phyloP scores from a whole-genome alignment of 2,329 filamentous ascomycete genomes.

The Penicillium glabrum region DNA sequence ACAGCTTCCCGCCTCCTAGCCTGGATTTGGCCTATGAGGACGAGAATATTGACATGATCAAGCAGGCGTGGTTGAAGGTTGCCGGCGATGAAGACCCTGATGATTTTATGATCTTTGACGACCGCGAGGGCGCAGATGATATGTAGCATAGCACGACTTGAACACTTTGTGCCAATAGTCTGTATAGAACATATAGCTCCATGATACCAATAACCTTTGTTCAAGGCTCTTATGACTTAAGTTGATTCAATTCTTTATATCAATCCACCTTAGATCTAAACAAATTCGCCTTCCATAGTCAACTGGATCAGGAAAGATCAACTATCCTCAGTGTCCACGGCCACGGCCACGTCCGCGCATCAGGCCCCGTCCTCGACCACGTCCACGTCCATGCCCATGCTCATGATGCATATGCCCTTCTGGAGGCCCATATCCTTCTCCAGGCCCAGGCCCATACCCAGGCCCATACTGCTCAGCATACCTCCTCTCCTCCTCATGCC shows the following conservation, averaged over 20 bases:
- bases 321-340: not conserved
- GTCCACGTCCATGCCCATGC: not conserved
- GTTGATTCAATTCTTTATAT: not conserved
- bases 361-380: not conserved
- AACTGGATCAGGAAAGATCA: too few species aligned
- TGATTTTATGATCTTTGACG: slow-evolving; percentile 75
- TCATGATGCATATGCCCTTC: too few species aligned
- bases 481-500: slow-evolving; percentile 14
- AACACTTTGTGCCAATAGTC: not conserved
- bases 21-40: slow-evolving; percentile 76
- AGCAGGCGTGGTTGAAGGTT: slow-evolving; percentile 67
- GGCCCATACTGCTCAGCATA: not conserved
- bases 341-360: not conserved
- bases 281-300: too few species aligned
- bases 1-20: slow-evolving; percentile 60
- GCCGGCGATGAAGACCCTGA: slow-evolving; percentile 53
- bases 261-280: not conserved
- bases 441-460: too few species aligned
- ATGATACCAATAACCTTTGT: not conserved
- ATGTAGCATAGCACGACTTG: slow-evolving; percentile 13
- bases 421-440: too few species aligned
- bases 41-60: slow-evolving; percentile 63
- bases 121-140: slow-evolving; percentile 66
- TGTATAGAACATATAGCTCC: slow-evolving; percentile 4
- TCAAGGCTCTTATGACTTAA: not conserved